Base-by-base conservation (phyloP, 2,329 filamentous ascomycete species). In the Epichloe gansuensis region DNA sequence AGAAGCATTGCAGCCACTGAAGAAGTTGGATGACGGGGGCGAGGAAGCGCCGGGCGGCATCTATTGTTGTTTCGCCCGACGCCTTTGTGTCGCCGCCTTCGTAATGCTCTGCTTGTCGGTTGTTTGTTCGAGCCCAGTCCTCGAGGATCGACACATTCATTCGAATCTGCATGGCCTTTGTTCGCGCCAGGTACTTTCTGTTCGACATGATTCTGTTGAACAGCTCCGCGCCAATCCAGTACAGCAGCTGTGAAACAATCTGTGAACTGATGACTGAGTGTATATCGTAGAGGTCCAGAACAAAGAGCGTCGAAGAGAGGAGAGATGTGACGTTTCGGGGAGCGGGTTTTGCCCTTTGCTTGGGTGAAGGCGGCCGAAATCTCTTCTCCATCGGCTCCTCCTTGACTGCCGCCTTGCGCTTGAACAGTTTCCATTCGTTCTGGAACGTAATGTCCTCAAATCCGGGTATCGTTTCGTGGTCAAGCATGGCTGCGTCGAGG, bases 141-240 rank as follows among this genome's bases (percentile, higher is more conserved):
- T 98, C 93, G 21, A 98, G 73, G 7, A 84, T 85, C 0, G 93
- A 97, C 6, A 98, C 82, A 65, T 98, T 98, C 90, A 98, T 97
- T 58, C 93, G 87, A 60, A 98, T 97, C 66, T 98, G 93, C 93
- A 98, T 98, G 3, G 93, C 93, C 68, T 98, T 98, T 17, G 93
- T 98, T 50, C 93, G 80, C 5, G 93, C 91, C 9, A 98, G 76
- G 63, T 96, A 98, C 65, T 91, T 90, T 57, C 89, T 82, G 63
- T 94, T 96, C 34, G 87, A 91, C 87, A 98, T 95, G 67, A 98
- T 87, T 53, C 91, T 85, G 67, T 98, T 98, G 73, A 98, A 98
- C 8, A 97, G 80, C 68, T 98, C 93, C 0, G 91, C 88, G 6
- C 90, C 87, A 15, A 98, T 77, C 93, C 93, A 98, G 71, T 96